phyloP scores from a whole-genome alignment of 441 rosid genomes.

The Arabidopsis lyrata region DNA sequence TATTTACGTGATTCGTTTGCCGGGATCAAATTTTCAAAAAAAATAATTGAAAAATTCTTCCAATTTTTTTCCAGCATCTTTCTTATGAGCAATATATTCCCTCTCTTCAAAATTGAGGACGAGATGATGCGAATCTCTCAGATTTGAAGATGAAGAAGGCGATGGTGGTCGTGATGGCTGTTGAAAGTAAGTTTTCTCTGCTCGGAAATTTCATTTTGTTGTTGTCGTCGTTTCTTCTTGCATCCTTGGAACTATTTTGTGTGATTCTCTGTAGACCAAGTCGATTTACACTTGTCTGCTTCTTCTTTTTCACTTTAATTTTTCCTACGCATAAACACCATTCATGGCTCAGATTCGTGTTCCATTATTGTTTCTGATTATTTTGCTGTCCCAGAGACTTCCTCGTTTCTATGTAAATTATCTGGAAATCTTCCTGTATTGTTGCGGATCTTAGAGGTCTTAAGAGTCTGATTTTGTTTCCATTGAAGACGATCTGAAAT shows the following conservation, averaged over 20 bases:
- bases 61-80: background rate
- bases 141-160: conserved; percentile 16
- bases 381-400: background rate
- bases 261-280: background rate
- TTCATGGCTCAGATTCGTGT: background rate
- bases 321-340: background rate
- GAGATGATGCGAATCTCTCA: background rate
- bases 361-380: background rate
- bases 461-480: background rate
- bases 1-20: background rate
- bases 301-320: background rate
- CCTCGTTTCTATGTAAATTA: too few relatives aligned
- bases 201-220: background rate
- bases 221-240: background rate
- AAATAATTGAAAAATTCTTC: background rate
- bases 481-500: background rate
- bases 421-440: too few relatives aligned
- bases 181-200: background rate
- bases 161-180: background rate
- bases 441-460: background rate
- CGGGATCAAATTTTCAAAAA: background rate
- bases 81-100: conserved; percentile 19
- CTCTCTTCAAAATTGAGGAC: background rate
- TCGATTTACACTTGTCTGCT: too few relatives aligned
- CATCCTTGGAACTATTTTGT: background rate